Evolutionary conservation across 2,329 filamentous ascomycete genomes (phyloP), one percentile per base, ranked within the genome.

Genomic region (Byssothecium circinans): DNA sequence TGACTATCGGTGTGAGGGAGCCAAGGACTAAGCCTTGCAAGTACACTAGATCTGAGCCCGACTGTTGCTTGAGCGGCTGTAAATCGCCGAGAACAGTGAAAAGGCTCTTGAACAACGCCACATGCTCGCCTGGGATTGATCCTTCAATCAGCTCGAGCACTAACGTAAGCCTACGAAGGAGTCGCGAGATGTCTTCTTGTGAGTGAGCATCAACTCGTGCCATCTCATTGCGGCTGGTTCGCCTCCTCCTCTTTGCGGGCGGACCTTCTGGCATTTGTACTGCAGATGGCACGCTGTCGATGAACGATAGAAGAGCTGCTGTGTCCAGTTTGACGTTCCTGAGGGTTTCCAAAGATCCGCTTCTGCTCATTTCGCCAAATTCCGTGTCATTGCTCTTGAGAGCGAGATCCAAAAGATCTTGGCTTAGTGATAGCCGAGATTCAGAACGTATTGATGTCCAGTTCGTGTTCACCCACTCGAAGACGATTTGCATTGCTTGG

Each of bases 1-100:
- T 87, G 57, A 97, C 84, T 73, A 97, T 95, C 34, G 87, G 84
- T 41, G 92, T 78, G 27, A 99, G 78, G 59, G 88, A 91, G 54
- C 87, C 83, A 32, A 99, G 80, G 7, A 94, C 85, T 43, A 97
- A 75, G 56, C 88, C 89, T 68, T 97, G 88, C 34, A 97, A 77
- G 73, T 97, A 97, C 14, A 91, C 89, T 52, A 96, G 81, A 65
- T 95, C 91, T 0, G 91, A 92, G 34, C 88, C 86, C 20, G 91
- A 84, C 48, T 92, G 83, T 20, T 84, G 82, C 67, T 89, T 87
- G 67, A 94, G 88, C 51, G 90, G 87, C 60, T 95, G 91, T 19
- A 99, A 79, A 62, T 95, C 89, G 4, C 87, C 86, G n/a, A 99
- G 81, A 0, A 89, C 81, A 47, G 86, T 85, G 74, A 97, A 99